Evolutionary conservation across 805 yeast genomes (phyloP).

Genomic region (Kodamaea lidongshanica): DNA sequence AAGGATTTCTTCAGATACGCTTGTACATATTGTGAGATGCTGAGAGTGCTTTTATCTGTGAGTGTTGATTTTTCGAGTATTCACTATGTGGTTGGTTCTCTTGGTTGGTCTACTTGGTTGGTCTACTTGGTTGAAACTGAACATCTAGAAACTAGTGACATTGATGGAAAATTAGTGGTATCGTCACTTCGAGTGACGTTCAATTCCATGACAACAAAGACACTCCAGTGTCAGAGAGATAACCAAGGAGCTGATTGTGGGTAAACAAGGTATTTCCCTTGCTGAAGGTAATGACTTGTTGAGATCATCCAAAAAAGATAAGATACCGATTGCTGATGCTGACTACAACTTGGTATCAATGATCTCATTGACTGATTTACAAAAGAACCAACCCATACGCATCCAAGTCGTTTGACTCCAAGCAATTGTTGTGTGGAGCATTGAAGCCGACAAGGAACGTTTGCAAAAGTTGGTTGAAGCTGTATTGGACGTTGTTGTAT

Average conservation of each 20-base stretch:
- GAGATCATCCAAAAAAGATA: conserved; percentile 93
- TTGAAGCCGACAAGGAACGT: conserved; percentile 83
- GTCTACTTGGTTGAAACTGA: no score
- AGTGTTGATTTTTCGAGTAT: no score
- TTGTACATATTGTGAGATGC: no score
- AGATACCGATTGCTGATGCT: conserved; percentile 85
- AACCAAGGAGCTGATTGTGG: conserved; percentile 86
- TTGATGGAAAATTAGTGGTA: conserved; percentile 91
- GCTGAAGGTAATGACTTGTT: conserved; percentile 84
- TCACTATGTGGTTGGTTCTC: no score
- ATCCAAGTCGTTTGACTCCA: conserved; percentile 85
- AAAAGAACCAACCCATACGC: conserved; percentile 95
- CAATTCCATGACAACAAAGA: conserved; percentile 81
- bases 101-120: no score
- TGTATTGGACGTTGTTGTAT: conserved; percentile 91
- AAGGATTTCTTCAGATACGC: no score
- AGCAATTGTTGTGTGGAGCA: conserved; percentile 95
- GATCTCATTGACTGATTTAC: conserved; percentile 92
- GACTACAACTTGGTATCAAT: conserved; percentile 74
- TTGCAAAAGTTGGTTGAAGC: conserved; percentile 81
- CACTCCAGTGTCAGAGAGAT: conserved; percentile 63
- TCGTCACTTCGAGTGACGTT: conserved; percentile 93
- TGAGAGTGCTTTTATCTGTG: no score
- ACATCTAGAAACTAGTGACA: conserved; percentile 66
- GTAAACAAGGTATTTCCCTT: conserved; percentile 73